These are phyloP conservation scores for Neurospora sp. DNA, from an alignment of 495 filamentous ascomycete species.

Conservation along the genomic window DNA sequence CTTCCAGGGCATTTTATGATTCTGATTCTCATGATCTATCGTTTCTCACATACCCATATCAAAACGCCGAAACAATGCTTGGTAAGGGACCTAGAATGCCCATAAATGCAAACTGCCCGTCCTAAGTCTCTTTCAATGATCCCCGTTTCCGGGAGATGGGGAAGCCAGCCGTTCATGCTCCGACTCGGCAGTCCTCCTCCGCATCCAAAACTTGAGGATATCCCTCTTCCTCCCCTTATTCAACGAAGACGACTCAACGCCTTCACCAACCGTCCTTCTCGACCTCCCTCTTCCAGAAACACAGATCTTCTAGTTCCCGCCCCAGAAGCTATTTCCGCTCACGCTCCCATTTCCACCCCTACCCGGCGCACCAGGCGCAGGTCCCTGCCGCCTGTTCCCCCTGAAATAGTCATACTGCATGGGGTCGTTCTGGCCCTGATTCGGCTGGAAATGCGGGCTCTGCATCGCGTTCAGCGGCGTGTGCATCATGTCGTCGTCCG, in stretches of 20 bases:
- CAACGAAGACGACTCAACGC: not conserved
- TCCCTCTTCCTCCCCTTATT: not conserved
- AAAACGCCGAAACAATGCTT: conserved; percentile 1
- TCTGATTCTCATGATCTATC: not conserved
- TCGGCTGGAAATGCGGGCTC: not conserved
- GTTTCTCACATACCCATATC: not conserved
- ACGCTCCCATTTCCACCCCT: not conserved
- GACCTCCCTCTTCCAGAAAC: not conserved
- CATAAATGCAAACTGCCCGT: not conserved
- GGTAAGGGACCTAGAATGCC: not conserved
- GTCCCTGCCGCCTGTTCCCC: conserved; percentile 3
- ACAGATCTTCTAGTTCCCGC: conserved; percentile 16
- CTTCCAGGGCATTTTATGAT: not conserved
- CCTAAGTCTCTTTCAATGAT: not conserved
- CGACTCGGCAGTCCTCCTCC: not conserved
- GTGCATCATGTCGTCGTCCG: conserved; percentile 26
- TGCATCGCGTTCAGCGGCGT: conserved; percentile 10
- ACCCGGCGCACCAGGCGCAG: conserved; percentile 11
- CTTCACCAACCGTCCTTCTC: not conserved
- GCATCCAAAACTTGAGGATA: not conserved
- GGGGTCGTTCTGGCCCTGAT: conserved; percentile 9
- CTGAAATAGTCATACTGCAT: conserved; percentile 29
- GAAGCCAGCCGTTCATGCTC: not conserved
- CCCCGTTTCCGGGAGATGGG: not conserved
- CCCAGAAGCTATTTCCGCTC: conserved; percentile 9